Base-by-base conservation (phyloP, 148 eudicot species). In the Dianthus caryophyllus region DNA sequence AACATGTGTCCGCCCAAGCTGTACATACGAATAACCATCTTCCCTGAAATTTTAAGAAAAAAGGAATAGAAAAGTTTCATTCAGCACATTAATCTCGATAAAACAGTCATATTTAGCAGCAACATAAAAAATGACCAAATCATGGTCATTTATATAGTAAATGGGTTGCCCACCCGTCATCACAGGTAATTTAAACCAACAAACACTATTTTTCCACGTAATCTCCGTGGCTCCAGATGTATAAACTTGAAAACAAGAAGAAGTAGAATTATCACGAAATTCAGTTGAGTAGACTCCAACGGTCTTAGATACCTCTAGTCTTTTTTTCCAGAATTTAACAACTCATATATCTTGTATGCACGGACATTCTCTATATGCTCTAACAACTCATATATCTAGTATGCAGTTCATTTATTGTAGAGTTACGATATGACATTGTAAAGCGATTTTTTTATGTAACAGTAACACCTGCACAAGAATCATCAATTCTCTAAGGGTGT, bases 21-120 rank as follows among this genome's bases (percentile, higher is more conserved):
- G 91, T 76, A 93, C 96, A 77, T 86, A 96, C 20, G 90, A 83
- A 71, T 88, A 84, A 54, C 98, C 98, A 80, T 93, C 98, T 71
- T 89, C 87, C 52, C 98, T 93, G 79, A 71, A 65, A 50, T 14
- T 25, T 22, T 22, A 62, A 21, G n/a, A 38, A 53, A 4, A 56
- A 50, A 12, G 55, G 30, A 0, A 9, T 30, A 64, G 47, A 49
- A 39, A 14, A 39, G 16, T 55, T 27, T 55, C 36, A 20, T n/a
- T 16, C 11, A 30, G 4, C 11, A 38, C 22, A 22, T 55, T 27
- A 54, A 33, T 39, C 46, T 9, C 1, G 61, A 13, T 29, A 26
- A 57, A 17, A 57, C 17, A 57, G 25, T 39, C 26, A 21, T 24
- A 12, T 24, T 41, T 21, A 25, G 18, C 20, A 9, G 4, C 10